Percentiles rank a stretch among this genome's conserved stretches.
Evolutionary conservation across 176 grass and related monocot species (phyloP).

Genomic region (Bonia amplexicaulis): DNA sequence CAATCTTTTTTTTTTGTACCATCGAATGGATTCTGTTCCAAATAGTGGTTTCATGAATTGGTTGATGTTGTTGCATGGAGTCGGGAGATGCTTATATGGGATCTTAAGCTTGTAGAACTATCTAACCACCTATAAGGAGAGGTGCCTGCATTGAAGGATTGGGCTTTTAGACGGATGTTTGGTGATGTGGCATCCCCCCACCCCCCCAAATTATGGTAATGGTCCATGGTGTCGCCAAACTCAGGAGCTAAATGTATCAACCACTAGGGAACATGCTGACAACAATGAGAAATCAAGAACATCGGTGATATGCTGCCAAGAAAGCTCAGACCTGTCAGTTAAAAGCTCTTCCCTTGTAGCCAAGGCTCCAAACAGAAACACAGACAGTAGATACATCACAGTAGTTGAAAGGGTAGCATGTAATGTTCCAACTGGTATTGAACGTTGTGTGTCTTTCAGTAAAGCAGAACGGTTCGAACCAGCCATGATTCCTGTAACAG

Average conservation of each 20-base stretch:
- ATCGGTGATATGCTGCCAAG: neutral
- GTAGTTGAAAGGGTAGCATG: slow-evolving; percentile 68
- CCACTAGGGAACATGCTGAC: neutral
- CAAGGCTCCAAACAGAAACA: slow-evolving; percentile 78
- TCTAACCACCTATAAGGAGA: no score
- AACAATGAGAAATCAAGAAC: neutral
- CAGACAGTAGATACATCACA: slow-evolving; percentile 71
- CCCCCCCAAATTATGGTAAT: no score
- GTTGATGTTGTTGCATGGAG: no score
- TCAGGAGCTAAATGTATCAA: neutral
- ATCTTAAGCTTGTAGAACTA: no score
- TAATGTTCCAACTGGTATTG: slow-evolving; percentile 89
- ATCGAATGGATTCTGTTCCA: no score
- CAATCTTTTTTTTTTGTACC: no score
- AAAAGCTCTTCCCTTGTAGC: slow-evolving; percentile 91
- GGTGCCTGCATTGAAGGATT: no score
- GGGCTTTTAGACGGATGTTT: no score
- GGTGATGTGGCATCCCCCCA: neutral
- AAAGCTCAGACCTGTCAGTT: slow-evolving; percentile 65
- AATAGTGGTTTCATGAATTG: no score
- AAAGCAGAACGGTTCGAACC: slow-evolving; percentile 93
- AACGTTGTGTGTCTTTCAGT: slow-evolving; percentile 86
- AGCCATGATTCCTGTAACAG: slow-evolving; percentile 97
- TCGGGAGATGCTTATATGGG: no score
- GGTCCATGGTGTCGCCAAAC: neutral